A percentile compares a stretch with the other conserved stretches of the same genome.
phyloP scores from a whole-genome alignment of 257 asterid genomes.

The Salvia miltiorrhiza region DNA sequence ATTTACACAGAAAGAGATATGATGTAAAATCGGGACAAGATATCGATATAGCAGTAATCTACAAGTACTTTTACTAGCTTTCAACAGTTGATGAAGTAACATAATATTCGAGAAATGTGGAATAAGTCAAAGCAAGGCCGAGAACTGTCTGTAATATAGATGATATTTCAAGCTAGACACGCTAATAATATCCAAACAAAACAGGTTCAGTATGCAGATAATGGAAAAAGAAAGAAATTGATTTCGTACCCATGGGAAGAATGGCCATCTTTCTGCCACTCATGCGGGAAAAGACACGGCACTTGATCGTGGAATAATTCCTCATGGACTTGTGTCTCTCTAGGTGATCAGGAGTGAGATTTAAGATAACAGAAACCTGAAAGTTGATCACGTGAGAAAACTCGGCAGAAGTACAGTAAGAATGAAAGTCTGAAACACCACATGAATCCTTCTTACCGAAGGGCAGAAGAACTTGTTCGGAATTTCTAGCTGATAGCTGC shows the following conservation, averaged over 20 bases:
- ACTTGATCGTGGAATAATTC: slow-evolving; percentile 33
- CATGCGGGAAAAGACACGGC: slow-evolving; percentile 34
- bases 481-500: slow-evolving; percentile 48
- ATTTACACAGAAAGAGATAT: too few relatives aligned
- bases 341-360: slow-evolving; percentile 47
- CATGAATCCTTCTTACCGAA: slow-evolving; percentile 22
- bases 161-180: too few relatives aligned
- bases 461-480: slow-evolving; percentile 33
- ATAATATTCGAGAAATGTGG: too few relatives aligned
- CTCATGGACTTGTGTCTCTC: slow-evolving; percentile 44
- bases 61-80: too few relatives aligned
- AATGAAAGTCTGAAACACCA: background rate
- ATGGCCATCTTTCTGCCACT: slow-evolving; percentile 29
- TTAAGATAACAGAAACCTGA: slow-evolving; percentile 38
- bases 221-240: background rate
- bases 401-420: background rate
- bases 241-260: slow-evolving; percentile 31
- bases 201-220: background rate
- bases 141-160: too few relatives aligned
- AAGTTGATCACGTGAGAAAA: background rate
- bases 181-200: too few relatives aligned
- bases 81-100: too few relatives aligned
- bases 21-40: too few relatives aligned
- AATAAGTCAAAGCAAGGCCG: too few relatives aligned
- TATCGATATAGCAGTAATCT: too few relatives aligned